Evolutionary conservation across 495 filamentous ascomycete genomes (phyloP).

Genomic region (Daldinia vernicosa): DNA sequence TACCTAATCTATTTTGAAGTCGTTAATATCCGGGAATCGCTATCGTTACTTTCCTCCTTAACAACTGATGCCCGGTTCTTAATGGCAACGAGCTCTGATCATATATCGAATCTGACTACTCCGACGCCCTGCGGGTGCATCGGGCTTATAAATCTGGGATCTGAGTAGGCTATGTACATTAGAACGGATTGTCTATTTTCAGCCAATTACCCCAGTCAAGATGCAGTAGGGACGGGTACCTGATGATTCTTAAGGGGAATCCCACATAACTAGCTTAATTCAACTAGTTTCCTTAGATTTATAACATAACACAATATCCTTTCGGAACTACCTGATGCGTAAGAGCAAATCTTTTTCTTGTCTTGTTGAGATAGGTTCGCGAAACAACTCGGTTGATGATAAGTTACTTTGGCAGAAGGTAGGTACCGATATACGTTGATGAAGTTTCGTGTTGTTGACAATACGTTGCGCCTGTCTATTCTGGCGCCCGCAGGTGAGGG

Average conservation of each 20-base stretch:
- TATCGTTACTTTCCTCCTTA: background rate
- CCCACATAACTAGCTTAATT: background rate
- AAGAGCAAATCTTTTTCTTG: too few species aligned
- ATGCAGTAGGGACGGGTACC: background rate
- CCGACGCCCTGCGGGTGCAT: background rate
- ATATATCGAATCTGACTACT: background rate
- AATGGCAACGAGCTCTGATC: background rate
- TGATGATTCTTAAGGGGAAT: background rate
- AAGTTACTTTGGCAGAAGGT: too few species aligned
- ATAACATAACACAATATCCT: background rate
- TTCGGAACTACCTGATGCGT: too few species aligned
- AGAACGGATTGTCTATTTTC: background rate
- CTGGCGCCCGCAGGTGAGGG: too few species aligned
- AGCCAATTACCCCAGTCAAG: background rate
- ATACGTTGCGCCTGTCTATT: too few species aligned
- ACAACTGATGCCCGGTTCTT: too few species aligned
- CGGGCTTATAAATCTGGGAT: background rate
- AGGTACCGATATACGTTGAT: too few species aligned
- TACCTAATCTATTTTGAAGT: too few species aligned
- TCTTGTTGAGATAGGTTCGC: too few species aligned
- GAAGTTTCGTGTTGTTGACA: too few species aligned
- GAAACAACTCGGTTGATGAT: too few species aligned
- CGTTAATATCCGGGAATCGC: background rate
- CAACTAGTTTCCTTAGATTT: background rate
- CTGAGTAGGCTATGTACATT: background rate